phyloP scores from a whole-genome alignment of 108 stramenopile species.

The Fistulifera solaris region DNA sequence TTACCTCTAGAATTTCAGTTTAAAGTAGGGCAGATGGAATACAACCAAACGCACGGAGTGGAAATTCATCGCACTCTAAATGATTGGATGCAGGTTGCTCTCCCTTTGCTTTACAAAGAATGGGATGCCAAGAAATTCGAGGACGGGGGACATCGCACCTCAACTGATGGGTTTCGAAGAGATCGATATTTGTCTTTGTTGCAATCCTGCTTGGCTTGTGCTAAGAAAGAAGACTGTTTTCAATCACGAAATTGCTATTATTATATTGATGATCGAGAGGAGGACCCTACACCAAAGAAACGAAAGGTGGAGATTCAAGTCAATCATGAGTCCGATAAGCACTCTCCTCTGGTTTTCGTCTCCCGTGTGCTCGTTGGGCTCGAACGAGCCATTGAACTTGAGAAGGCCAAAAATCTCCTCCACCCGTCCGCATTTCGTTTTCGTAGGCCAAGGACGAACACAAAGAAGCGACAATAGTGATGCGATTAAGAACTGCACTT shows the following conservation, averaged over 20 bases:
- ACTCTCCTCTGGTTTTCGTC: conserved; percentile 23
- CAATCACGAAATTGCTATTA: conserved; percentile 6
- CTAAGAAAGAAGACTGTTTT: conserved; percentile 40
- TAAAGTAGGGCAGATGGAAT: conserved; percentile 62
- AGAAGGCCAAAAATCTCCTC: conserved; percentile 49
- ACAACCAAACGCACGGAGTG: conserved; percentile 52
- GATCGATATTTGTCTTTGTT: conserved; percentile 53
- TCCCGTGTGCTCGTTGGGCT: conserved; percentile 43
- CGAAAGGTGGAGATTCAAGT: neutral
- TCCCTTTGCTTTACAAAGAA: conserved; percentile 43
- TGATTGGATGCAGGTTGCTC: conserved; percentile 61
- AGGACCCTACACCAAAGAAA: neutral
- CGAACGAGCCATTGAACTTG: conserved; percentile 26
- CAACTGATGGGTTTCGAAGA: conserved; percentile 56
- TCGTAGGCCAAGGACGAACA: no score
- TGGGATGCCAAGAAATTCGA: conserved; percentile 70
- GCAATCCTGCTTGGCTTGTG: conserved; percentile 53
- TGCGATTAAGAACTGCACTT: conserved; percentile 8
- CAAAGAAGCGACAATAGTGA: neutral
- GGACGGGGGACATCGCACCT: conserved; percentile 59
- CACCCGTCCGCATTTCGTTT: conserved; percentile 63
- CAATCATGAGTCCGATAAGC: no score
- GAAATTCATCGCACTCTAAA: conserved; percentile 50
- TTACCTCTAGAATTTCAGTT: conserved; percentile 68
- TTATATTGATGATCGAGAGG: neutral